Conservation (phyloP, 2,329 filamentous ascomycete species). For the Samsoniella hepiali region DNA sequence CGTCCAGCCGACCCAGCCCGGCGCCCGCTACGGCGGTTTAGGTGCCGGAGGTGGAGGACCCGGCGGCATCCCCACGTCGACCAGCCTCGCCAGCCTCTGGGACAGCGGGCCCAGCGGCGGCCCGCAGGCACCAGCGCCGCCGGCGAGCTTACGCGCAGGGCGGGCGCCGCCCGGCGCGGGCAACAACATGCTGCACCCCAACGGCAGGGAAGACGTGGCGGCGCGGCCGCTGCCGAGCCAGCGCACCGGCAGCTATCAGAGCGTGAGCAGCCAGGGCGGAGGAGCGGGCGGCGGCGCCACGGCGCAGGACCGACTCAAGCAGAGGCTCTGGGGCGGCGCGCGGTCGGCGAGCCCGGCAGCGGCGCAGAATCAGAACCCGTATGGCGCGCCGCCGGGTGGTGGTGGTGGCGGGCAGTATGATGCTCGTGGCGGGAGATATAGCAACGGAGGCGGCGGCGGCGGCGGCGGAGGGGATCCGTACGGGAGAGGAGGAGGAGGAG, state of each 20-base stretch:
- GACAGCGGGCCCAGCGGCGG: slow-evolving; percentile 41
- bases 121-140: slow-evolving; percentile 26
- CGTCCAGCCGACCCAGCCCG: slow-evolving; percentile 46
- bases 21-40: slow-evolving; percentile 52
- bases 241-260: slow-evolving; percentile 72
- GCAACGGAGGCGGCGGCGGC: slow-evolving; percentile 35
- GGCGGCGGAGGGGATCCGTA: slow-evolving; percentile 24
- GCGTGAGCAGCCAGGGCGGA: slow-evolving; percentile 31
- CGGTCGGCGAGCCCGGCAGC: slow-evolving; percentile 53
- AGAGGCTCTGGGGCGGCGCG: slow-evolving; percentile 64
- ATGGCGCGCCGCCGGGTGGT: slow-evolving; percentile 40
- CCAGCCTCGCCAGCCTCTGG: slow-evolving; percentile 54
- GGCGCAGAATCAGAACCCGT: slow-evolving; percentile 38
- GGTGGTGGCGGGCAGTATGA: slow-evolving; percentile 24
- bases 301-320: slow-evolving; percentile 79
- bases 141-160: slow-evolving; percentile 34
- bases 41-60: slow-evolving; percentile 28
- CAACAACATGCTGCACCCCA: not conserved
- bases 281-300: slow-evolving; percentile 45
- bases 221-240: slow-evolving; percentile 68
- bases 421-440: slow-evolving; percentile 31
- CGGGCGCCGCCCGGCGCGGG: not conserved
- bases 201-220: slow-evolving; percentile 36
- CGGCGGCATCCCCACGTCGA: not conserved
- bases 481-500: slow-evolving; percentile 5